Conservation (phyloP, 805 yeast genomes). For the Cyberlindnera subsufficiens region DNA sequence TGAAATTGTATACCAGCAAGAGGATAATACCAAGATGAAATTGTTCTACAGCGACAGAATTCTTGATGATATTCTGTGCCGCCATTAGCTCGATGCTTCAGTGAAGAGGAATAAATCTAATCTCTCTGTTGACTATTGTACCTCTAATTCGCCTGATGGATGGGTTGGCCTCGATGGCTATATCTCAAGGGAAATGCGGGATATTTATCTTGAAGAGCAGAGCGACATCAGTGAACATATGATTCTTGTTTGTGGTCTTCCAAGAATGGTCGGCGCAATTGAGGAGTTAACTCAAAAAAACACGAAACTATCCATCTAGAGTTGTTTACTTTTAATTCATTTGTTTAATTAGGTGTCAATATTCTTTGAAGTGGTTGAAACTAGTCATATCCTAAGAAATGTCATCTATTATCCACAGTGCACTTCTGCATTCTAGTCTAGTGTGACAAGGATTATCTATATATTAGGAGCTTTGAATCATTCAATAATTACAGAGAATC, state of each 20-base stretch:
- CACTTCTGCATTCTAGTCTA: too few species aligned
- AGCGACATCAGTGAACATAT: conserved; percentile 45
- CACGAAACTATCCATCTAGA: too few species aligned
- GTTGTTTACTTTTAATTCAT: too few species aligned
- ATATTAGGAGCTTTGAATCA: too few species aligned
- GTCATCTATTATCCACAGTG: too few species aligned
- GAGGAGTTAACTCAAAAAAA: conserved; percentile 40
- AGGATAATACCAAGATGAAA: conserved; percentile 51
- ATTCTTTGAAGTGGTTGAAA: too few species aligned
- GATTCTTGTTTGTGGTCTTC: conserved; percentile 64
- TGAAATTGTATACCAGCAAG: conserved; percentile 57
- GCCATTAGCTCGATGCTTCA: conserved; percentile 62
- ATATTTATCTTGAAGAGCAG: conserved; percentile 40
- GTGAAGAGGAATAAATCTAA: conserved; percentile 46
- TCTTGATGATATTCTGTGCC: conserved; percentile 63
- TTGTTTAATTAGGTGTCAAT: too few species aligned
- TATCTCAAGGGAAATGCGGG: conserved; percentile 48
- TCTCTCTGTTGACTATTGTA: conserved; percentile 50
- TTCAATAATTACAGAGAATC: too few species aligned
- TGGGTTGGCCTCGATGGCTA: conserved; percentile 56
- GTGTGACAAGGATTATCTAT: too few species aligned
- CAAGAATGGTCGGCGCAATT: conserved; percentile 54
- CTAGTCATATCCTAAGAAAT: too few species aligned
- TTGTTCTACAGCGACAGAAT: conserved; percentile 66
- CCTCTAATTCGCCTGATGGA: conserved; percentile 39